These are phyloP conservation scores for Yamadazyma membranifaciens DNA, from an alignment of 1,139 yeast genomes.

Conservation along the genomic window DNA sequence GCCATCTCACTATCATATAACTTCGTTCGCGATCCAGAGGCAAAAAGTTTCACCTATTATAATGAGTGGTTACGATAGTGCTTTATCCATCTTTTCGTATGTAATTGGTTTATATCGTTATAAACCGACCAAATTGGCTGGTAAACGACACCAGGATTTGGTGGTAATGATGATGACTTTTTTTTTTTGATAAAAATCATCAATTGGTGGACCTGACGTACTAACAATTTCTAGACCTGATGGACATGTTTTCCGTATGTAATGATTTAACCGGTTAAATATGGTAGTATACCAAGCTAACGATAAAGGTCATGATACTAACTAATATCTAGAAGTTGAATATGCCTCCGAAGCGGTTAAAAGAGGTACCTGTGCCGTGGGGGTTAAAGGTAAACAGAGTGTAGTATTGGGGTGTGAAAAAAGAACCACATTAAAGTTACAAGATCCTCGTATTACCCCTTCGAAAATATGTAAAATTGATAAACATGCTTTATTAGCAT, in stretches of 20 bases:
- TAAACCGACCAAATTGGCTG: not conserved
- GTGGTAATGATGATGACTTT: too few relatives aligned
- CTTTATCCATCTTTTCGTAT: conserved; percentile 93
- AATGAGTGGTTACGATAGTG: conserved; percentile 99
- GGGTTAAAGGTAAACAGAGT: conserved; percentile 84
- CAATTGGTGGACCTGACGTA: conserved; percentile 1
- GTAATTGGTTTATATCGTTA: conserved; percentile 24
- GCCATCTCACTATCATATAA: conserved; percentile 3
- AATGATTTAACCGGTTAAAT: not conserved
- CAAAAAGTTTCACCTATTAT: conserved; percentile 11
- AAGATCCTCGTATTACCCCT: conserved; percentile 95
- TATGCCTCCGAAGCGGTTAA: conserved; percentile 98
- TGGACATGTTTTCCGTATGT: conserved; percentile 93
- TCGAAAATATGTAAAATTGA: conserved; percentile 91
- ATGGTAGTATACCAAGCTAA: not conserved
- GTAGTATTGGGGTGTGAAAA: conserved; percentile 97
- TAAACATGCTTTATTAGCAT: conserved; percentile 86
- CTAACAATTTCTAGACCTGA: conserved; percentile 64
- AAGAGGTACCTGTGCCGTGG: conserved; percentile 97
- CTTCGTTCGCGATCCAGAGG: conserved; percentile 9
- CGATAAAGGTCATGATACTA: conserved; percentile 3
- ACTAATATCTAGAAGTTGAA: conserved; percentile 67
- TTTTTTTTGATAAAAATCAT: too few relatives aligned
- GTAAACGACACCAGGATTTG: too few relatives aligned
- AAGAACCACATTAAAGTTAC: conserved; percentile 90